Percentiles rank a stretch among this genome's conserved stretches.
Evolutionary conservation across 1,284 basidiomycete species (phyloP).

Genomic region (Meira nashicola): DNA sequence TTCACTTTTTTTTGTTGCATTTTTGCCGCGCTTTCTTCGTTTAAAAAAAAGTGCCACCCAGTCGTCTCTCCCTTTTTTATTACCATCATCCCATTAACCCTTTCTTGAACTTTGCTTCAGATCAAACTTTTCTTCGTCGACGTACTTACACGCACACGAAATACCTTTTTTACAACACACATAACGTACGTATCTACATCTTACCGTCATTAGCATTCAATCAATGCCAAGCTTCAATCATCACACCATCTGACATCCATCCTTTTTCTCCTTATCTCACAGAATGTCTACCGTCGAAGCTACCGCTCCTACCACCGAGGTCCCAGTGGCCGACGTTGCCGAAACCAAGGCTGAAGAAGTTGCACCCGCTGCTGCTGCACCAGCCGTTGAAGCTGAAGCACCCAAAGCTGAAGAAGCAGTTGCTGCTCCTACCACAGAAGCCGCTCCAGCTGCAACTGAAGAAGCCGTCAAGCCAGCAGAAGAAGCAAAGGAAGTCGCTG

Average conservation of each 20-base stretch:
- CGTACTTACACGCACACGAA: no score
- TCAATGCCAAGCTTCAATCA: neutral
- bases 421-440: conserved; percentile 4
- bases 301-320: conserved; percentile 18
- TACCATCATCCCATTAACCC: neutral
- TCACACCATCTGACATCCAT: neutral
- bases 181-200: neutral
- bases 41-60: no score
- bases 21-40: no score
- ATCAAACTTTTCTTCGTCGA: neutral
- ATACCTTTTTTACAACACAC: neutral
- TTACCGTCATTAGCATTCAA: neutral
- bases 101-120: neutral
- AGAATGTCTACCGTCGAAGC: conserved; percentile 31
- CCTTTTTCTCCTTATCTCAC: neutral
- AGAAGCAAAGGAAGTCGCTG: conserved; percentile 15
- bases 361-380: conserved; percentile 20
- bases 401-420: neutral
- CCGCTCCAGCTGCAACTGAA: conserved; percentile 11
- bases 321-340: conserved; percentile 12
- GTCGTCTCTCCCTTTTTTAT: neutral
- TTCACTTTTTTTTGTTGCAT: no score
- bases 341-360: conserved; percentile 11
- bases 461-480: conserved; percentile 17
- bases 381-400: conserved; percentile 1